These are phyloP conservation scores for Chamaecrista fasciculata DNA, from an alignment of 306 rosid species.

Conservation along the genomic window DNA sequence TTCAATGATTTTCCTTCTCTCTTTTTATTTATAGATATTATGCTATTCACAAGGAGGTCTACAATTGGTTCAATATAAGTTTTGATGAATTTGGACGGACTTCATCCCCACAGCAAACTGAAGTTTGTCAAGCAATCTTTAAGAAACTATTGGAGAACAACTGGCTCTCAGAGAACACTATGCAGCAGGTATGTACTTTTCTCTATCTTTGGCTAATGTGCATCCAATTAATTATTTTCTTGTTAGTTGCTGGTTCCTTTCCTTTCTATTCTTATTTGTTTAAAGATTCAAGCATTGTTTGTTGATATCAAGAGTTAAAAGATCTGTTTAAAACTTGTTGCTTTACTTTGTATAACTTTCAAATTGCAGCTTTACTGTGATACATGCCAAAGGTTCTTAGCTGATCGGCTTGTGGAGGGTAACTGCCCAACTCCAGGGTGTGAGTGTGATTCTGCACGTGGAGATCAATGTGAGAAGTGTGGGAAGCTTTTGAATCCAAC, in stretches of 20 bases:
- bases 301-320: background rate
- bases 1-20: background rate
- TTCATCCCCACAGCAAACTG: constrained; percentile 80
- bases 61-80: constrained; percentile 81
- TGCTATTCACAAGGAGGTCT: constrained; percentile 81
- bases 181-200: constrained; percentile 73
- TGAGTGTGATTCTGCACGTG: constrained; percentile 86
- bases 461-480: constrained; percentile 96
- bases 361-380: constrained; percentile 82
- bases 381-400: constrained; percentile 75
- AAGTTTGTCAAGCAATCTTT: constrained; percentile 85
- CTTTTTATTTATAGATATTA: constrained; percentile 52
- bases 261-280: background rate
- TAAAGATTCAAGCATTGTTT: constrained; percentile 19
- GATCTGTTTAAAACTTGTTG: background rate
- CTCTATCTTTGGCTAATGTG: background rate
- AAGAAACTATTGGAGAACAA: constrained; percentile 58
- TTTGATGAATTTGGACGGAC: constrained; percentile 96
- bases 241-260: background rate
- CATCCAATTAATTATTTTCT: constrained; percentile 17
- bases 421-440: constrained; percentile 75
- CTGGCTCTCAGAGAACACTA: constrained; percentile 82
- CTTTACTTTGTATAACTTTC: constrained; percentile 27
- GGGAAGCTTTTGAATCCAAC: constrained; percentile 90
- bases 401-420: constrained; percentile 95